Evolutionary conservation across 805 yeast species (phyloP).

Genomic region (Ascoidea rubescens): DNA sequence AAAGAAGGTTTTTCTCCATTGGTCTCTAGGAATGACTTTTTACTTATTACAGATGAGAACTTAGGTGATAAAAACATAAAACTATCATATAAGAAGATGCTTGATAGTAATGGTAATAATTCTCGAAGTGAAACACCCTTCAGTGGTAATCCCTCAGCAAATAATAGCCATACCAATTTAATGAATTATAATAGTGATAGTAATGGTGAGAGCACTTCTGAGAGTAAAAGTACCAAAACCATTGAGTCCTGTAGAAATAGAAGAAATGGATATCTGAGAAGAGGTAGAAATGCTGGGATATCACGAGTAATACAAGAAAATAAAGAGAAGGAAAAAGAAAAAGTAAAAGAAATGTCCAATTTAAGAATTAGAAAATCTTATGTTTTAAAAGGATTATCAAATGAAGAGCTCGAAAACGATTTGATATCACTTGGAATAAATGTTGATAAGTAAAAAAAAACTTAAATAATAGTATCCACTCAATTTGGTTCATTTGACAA

Average conservation of each 20-base stretch:
- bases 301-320: background rate
- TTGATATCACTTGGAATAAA: conserved; percentile 1
- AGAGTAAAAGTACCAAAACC: conserved; percentile 1
- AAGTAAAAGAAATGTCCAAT: background rate
- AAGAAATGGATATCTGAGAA: background rate
- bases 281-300: background rate
- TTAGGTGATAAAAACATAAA: conserved; percentile 7
- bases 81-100: conserved; percentile 13
- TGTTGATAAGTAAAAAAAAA: background rate
- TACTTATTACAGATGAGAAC: conserved; percentile 15
- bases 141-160: conserved; percentile 9
- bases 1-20: conserved; percentile 20
- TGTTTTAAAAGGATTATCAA: conserved; percentile 5
- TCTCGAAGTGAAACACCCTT: conserved; percentile 7
- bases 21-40: conserved; percentile 20
- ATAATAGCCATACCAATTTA: conserved; percentile 9
- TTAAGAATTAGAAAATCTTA: conserved; percentile 2
- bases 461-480: background rate
- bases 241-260: background rate
- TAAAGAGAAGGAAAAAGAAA: background rate
- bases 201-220: conserved; percentile 1
- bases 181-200: conserved; percentile 1
- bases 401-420: conserved; percentile 7
- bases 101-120: conserved; percentile 13
- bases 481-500: background rate